Evolutionary conservation across 768 basidiomycete genomes (phyloP).

Genomic region (Inosperma sp.): DNA sequence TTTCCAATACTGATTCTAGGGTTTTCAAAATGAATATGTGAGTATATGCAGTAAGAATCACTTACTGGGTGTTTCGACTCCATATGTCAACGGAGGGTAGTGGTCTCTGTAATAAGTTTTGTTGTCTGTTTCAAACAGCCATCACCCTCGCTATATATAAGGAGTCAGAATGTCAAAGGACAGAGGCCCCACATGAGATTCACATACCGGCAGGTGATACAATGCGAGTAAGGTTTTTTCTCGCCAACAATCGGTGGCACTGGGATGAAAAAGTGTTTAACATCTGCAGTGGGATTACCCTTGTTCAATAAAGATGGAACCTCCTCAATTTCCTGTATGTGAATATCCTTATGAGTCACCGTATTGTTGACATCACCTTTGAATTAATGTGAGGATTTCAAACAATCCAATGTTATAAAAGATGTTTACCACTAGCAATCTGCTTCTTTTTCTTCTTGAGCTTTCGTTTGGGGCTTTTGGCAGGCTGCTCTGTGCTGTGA

Average conservation of each 20-base stretch:
- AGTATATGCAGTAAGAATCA: not conserved
- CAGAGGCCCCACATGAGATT: not conserved
- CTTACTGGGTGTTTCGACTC: slow-evolving; percentile 7
- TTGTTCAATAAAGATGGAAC: not conserved
- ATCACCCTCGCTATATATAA: not conserved
- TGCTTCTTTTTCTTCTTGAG: slow-evolving; percentile 6
- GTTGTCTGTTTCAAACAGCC: slow-evolving; percentile 2
- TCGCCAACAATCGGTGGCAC: not conserved
- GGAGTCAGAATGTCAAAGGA: not conserved
- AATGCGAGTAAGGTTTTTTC: slow-evolving; percentile 5
- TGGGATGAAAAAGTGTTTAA: slow-evolving; percentile 8
- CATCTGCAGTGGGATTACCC: slow-evolving; percentile 1
- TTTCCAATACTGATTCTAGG: slow-evolving; percentile 1
- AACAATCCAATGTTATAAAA: not conserved
- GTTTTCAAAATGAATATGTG: not conserved
- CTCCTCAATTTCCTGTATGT: slow-evolving; percentile 6
- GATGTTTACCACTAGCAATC: not conserved
- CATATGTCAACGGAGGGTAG: slow-evolving; percentile 12
- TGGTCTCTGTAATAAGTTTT: slow-evolving; percentile 1
- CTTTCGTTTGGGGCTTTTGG: not conserved
- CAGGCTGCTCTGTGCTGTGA: not conserved
- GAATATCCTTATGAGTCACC: slow-evolving; percentile 4
- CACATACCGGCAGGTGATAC: slow-evolving; percentile 1
- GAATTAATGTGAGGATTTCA: not conserved
- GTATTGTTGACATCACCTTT: not conserved